These are phyloP conservation scores for Hygrocybe coccinea DNA, from an alignment of 768 basidiomycete genomes.

Conservation along the genomic window DNA sequence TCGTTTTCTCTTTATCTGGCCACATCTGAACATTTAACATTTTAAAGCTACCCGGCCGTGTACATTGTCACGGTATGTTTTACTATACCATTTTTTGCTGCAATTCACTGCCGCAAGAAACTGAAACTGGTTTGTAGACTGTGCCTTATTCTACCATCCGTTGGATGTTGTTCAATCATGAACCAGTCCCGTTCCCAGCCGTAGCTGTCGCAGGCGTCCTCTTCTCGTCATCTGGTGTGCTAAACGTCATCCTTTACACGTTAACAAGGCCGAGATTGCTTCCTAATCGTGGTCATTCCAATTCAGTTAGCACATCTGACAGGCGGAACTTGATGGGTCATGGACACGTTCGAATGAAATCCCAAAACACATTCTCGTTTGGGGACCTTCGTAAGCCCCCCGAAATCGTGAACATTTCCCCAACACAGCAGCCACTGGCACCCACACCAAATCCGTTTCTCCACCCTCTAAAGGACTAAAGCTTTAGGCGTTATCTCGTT, in stretches of 20 bases:
- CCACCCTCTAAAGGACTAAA: no score
- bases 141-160: constrained; percentile 39
- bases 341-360: no score
- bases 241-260: constrained; percentile 7
- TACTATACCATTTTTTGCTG: not conserved
- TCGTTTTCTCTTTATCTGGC: not conserved
- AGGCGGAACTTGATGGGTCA: no score
- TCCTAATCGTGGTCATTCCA: not conserved
- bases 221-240: constrained; percentile 7
- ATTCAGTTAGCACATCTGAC: no score
- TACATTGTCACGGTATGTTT: constrained; percentile 12
- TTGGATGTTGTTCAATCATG: constrained; percentile 27
- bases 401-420: no score
- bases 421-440: no score
- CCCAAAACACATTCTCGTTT: no score
- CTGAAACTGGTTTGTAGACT: constrained; percentile 34
- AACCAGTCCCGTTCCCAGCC: constrained; percentile 32
- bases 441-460: no score
- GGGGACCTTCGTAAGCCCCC: no score
- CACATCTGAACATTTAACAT: not conserved
- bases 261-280: constrained; percentile 3
- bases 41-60: constrained; percentile 30
- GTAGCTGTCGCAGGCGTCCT: constrained; percentile 20
- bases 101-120: constrained; percentile 8
- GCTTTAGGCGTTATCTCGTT: no score